phyloP scores from a whole-genome alignment of 176 grass and related monocot genomes.

The Lolium multiflorum region DNA sequence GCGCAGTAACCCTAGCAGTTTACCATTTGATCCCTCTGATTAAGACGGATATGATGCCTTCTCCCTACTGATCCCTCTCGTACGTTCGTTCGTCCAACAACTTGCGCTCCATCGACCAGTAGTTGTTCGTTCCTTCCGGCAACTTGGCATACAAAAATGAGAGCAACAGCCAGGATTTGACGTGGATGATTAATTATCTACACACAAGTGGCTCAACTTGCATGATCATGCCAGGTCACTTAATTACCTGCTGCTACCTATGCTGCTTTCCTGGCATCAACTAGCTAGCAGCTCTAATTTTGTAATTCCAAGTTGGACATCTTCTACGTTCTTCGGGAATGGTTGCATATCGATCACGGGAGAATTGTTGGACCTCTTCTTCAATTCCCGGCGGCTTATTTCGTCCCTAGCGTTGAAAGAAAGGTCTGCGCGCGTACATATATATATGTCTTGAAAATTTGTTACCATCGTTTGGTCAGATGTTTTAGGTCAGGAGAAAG shows the following conservation, averaged over 20 bases:
- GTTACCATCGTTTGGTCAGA: too few species aligned
- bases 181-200: conserved; percentile 38
- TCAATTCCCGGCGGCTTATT: too few species aligned
- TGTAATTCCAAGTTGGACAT: neutral
- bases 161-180: neutral
- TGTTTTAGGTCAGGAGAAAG: too few species aligned
- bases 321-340: too few species aligned
- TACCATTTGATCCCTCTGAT: neutral
- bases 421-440: too few species aligned
- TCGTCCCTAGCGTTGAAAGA: too few species aligned
- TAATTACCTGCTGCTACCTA: conserved; percentile 28
- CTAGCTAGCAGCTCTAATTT: neutral
- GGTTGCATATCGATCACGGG: too few species aligned
- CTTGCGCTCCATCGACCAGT: neutral
- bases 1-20: neutral
- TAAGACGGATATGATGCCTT: conserved; percentile 3
- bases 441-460: too few species aligned
- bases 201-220: conserved; percentile 40
- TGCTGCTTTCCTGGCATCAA: neutral
- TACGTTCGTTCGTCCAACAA: neutral
- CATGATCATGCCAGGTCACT: neutral
- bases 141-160: conserved; percentile 33
- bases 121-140: neutral
- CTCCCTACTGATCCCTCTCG: conserved; percentile 12
- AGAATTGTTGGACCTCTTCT: too few species aligned